phyloP scores from a whole-genome alignment of 106 monocot species.

The Platanthera zijinensis region DNA sequence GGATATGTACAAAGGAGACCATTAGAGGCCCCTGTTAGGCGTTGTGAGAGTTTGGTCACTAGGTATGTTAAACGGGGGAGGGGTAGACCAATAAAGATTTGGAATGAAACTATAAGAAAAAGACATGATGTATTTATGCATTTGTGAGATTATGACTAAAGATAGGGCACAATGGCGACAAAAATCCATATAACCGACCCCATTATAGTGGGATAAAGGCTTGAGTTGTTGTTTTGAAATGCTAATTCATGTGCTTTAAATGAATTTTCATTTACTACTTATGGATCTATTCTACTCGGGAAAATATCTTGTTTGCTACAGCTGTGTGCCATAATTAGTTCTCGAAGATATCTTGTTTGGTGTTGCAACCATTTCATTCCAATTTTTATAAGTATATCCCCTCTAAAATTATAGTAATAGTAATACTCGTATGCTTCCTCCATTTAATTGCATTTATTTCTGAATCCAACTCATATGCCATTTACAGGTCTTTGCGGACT shows the following conservation, averaged over 20 bases:
- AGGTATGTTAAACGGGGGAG: too few species aligned
- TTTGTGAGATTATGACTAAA: too few species aligned
- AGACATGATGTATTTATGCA: too few species aligned
- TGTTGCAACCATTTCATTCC: neutral
- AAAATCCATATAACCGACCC: too few species aligned
- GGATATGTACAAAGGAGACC: too few species aligned
- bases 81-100: too few species aligned
- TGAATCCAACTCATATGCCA: neutral
- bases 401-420: neutral
- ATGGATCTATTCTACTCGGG: neutral
- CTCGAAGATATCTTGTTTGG: neutral
- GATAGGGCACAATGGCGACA: too few species aligned
- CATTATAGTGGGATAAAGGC: too few species aligned
- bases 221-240: neutral
- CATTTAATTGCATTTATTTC: neutral
- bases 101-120: too few species aligned
- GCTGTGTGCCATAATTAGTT: neutral
- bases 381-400: neutral
- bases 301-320: neutral
- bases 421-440: neutral
- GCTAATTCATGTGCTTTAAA: neutral
- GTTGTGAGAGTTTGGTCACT: too few species aligned
- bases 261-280: neutral
- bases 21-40: too few species aligned
- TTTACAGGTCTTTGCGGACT: conserved; percentile 57